These are phyloP conservation scores for Ustulina deusta DNA, from an alignment of 2,329 filamentous ascomycete species.

Conservation along the genomic window DNA sequence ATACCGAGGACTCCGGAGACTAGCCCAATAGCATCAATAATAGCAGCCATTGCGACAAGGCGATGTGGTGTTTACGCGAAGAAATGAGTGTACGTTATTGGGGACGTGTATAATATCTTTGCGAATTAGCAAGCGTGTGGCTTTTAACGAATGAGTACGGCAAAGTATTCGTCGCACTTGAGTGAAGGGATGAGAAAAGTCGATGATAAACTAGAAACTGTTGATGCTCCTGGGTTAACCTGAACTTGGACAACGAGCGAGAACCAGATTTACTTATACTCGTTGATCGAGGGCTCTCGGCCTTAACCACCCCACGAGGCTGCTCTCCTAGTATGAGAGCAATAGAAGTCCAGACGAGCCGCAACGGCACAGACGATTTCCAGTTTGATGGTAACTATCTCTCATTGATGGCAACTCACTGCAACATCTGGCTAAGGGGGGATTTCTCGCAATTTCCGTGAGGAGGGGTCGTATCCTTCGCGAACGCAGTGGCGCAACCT, in stretches of 20 bases:
- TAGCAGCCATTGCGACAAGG: conserved; percentile 32
- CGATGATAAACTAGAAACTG: background rate
- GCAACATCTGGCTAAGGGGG: background rate
- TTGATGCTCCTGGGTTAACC: background rate
- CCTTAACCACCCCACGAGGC: background rate
- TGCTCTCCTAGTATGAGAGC: background rate
- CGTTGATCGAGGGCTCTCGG: background rate
- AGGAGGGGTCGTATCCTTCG: background rate
- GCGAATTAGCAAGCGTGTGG: background rate
- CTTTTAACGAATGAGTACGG: background rate
- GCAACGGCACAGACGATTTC: background rate
- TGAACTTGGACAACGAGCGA: background rate
- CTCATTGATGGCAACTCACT: background rate
- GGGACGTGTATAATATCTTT: background rate
- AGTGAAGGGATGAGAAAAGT: background rate
- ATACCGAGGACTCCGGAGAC: conserved; percentile 41
- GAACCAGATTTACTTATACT: conserved; percentile 4
- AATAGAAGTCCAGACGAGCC: background rate
- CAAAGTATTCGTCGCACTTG: background rate
- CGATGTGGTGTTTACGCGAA: background rate
- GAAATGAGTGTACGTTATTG: background rate
- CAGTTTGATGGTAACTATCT: background rate
- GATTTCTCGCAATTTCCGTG: background rate
- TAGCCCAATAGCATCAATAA: conserved; percentile 43
- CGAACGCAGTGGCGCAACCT: background rate